Evolutionary conservation across 2,329 filamentous ascomycete species (phyloP), one percentile per base, ranked within the genome.

Genomic region (Colletotrichum horii): DNA sequence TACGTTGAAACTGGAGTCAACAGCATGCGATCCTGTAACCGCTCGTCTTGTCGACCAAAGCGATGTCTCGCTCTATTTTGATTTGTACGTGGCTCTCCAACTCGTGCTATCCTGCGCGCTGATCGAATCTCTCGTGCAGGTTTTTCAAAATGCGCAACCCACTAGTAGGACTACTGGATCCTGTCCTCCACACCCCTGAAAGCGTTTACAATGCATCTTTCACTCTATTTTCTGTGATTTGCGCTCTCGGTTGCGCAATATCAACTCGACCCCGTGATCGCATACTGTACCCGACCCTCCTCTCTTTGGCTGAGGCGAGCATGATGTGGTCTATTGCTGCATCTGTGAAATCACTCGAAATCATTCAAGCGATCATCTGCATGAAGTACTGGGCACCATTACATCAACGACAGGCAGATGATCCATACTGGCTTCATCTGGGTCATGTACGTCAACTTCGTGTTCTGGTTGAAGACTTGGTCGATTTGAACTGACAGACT

Each of bases 291-390:
- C 76, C 79, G 9, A 71, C 76, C 3, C 71, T 81, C 9, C 61
- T 78, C 2, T 79, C 79, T 6, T 34, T 81, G 7, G 80, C 80
- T 24, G 78, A 80, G 68, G 76, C 66, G 16, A 79, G 79, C 72
- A 77, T 81, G 70, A 78, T 78, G 48, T 81, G 80, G 80, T 78
- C 78, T 15, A 80, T 81, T 48, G 79, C 79, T 30, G 71, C 77
- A 12, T 79, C 78, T 32, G 79, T 81, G 62, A 81, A 78, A 64
- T 78, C 77, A 14, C 68, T 80, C 32, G 79, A 80, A 76, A 78
- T 76, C 30, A 76, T 80, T 38, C 80, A 81, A 75, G 75, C 76
- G 26, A 81, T 81, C 26, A 73, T 81, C 28, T 69, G 76, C 38
- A 76, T 79, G 76, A 77, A 79, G 34, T 80, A 80, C 69, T 80